A percentile compares a stretch with the other conserved stretches of the same genome.
Conservation (phyloP, 495 filamentous ascomycete genomes). For the Collariella sp. region DNA sequence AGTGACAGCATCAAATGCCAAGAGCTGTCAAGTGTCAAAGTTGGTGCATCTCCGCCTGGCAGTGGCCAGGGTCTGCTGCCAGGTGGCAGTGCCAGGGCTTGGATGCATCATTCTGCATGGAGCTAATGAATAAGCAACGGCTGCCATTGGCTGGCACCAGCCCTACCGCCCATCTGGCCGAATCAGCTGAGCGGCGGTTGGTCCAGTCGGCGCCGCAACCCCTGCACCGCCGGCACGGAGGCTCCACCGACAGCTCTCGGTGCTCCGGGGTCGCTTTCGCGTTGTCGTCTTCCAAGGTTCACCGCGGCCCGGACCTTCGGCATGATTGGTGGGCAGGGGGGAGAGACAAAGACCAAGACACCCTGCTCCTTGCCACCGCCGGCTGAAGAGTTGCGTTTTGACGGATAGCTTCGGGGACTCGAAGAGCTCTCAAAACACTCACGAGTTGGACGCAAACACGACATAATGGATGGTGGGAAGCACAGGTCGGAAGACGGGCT, state of each 20-base stretch:
- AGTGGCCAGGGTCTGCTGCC: neutral
- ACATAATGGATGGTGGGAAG: too few relatives aligned
- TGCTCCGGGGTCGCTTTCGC: neutral
- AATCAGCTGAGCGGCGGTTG: conserved; percentile 11
- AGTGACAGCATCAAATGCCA: too few relatives aligned
- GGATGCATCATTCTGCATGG: neutral
- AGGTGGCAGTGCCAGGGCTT: neutral
- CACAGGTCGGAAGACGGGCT: too few relatives aligned
- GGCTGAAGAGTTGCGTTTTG: too few relatives aligned
- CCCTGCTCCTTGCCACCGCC: neutral
- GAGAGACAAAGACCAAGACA: neutral
- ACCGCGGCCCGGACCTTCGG: neutral
- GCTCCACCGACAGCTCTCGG: neutral
- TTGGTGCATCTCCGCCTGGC: neutral
- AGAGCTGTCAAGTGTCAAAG: neutral
- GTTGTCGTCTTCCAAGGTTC: neutral
- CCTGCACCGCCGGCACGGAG: conserved; percentile 4
- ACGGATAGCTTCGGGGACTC: too few relatives aligned
- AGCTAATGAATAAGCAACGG: too few relatives aligned
- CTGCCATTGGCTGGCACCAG: neutral
- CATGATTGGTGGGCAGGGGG: neutral
- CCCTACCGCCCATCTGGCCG: neutral
- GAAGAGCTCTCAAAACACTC: too few relatives aligned
- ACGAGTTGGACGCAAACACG: too few relatives aligned
- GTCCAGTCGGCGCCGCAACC: conserved; percentile 4